Evolutionary conservation across 1,284 basidiomycete species (phyloP).

Genomic region (Tylopilus sp.): DNA sequence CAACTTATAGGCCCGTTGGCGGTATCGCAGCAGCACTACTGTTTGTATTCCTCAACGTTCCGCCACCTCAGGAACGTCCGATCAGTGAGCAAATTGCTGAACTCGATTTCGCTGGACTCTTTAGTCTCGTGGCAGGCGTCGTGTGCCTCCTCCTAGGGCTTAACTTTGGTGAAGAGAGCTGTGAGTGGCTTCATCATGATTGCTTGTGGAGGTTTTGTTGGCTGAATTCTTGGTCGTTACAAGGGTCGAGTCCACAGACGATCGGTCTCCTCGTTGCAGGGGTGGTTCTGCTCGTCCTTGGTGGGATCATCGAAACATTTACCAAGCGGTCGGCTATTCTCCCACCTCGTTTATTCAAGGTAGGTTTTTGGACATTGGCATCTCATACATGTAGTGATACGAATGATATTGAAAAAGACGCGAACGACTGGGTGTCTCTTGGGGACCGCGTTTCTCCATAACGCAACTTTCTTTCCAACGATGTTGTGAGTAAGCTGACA

Average conservation of each 20-base stretch:
- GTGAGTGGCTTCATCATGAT: conserved; percentile 49
- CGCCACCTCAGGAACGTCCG: conserved; percentile 71
- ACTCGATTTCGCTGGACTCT: conserved; percentile 84
- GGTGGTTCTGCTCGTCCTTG: conserved; percentile 63
- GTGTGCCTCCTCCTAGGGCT: conserved; percentile 88
- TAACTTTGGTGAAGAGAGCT: conserved; percentile 75
- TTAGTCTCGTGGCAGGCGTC: conserved; percentile 77
- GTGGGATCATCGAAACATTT: conserved; percentile 72
- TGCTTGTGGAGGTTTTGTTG: not conserved
- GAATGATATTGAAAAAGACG: conserved; percentile 54
- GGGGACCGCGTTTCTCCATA: conserved; percentile 72
- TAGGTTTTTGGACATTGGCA: conserved; percentile 36
- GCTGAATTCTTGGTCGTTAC: not conserved
- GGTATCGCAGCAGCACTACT: conserved; percentile 77
- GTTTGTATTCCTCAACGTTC: conserved; percentile 86
- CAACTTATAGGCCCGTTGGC: conserved; percentile 69
- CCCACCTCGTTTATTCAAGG: conserved; percentile 83
- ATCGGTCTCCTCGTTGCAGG: conserved; percentile 81
- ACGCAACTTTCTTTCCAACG: conserved; percentile 68
- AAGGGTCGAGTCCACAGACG: conserved; percentile 60
- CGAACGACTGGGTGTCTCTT: conserved; percentile 78
- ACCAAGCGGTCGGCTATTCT: conserved; percentile 86
- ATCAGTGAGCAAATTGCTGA: conserved; percentile 70
- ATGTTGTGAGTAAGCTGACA: conserved; percentile 26
- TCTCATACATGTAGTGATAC: not conserved